Base-by-base conservation (phyloP, 495 filamentous ascomycete genomes). In the Xylaria bambusicola region DNA sequence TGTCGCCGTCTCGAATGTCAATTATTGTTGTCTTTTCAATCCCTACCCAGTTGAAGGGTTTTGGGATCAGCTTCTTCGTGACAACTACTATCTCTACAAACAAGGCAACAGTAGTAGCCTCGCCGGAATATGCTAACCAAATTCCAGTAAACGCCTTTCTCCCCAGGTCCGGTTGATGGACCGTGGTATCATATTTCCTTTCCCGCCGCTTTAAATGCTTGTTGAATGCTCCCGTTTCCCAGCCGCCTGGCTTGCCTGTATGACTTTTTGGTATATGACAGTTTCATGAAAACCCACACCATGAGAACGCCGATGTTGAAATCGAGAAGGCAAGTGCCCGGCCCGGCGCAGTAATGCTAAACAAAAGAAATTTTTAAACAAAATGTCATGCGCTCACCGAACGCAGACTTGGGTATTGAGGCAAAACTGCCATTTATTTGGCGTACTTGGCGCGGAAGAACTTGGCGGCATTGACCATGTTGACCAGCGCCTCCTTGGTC, bases 381-480 rank as follows among this genome's bases (percentile, higher is more conserved):
- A 41, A 26, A 9, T 47, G 21, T 17, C 35, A 35, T 27, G 38
- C n/a, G 13, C 21, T 48, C 44, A 5, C n/a, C 42, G 17, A 6
- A 40, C 31, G 42, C 31, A 27, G n/a, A 27, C 29, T 42, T n/a
- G 12, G 8, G 3, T 1, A 31, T 23, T 8, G 29, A 6, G 51
- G 26, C n/a, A 31, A 41, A 54, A 52, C 7, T 47, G 40, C 63
- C 62, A 18, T 71, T 64, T 71, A 77, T 69, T 88, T 80, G 65
- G 81, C 67, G 76, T 96, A 87, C 86, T 98, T 88, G 73, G 86
- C 75, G 72, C 94, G 94, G 91, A 86, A 97, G 85, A 77, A 88
- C 86, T 97, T 97, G 79, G 94, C 92, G 35, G 95, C 94, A 71
- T 89, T 87, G 76, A 98, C 91, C 91, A 98, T 87, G 83, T 96